Evolutionary conservation across 2,329 filamentous ascomycete species (phyloP), one percentile per base, ranked within the genome.

Genomic region (Fusarium foetens): DNA sequence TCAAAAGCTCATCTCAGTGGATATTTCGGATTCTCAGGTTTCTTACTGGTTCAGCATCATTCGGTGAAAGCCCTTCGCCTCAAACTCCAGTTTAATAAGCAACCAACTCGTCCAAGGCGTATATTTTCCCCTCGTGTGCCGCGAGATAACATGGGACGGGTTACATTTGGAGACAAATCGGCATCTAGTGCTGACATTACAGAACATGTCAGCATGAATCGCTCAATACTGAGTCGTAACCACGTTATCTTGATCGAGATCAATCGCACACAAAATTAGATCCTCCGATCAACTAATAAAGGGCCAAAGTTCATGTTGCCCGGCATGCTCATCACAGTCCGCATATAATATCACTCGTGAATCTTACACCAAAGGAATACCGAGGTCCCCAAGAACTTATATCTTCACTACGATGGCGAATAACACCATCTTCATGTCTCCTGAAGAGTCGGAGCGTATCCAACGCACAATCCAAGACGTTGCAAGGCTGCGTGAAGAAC

Each of bases 341-440:
- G 6, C 10, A n/a, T n/a, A n/a, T 12, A 12, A 2, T 8, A 3
- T 17, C 21, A 17, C 10, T 17, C n/a, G 5, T 19, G 8, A 14
- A 8, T 8, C 8, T 12, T 13, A 5, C 14, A 17, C 6, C 8
- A 8, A 49, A 49, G 10, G n/a, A 23, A 9, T 7, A 4, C 12
- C 1, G 0, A 12, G 2, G 8, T 25, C 4, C 3, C 9, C 2
- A 36, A 11, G 5, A 21, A 8, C 19, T 21, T n/a, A 3, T 7
- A 9, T n/a, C 5, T 10, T 16, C 3, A 27, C 5, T 8, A 27
- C 16, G 5, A 79, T 79, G 77, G 19, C 66, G 19, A 51, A 63
- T 16, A 74, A 74, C 35, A 82, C 78, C 2, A 66, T 82, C 23
- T 81, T 79, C 43, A 74, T 82, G 66, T 79, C 80, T 1, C 70